Conservation (phyloP, 768 basidiomycete genomes). For the Pleurotus djamor region DNA sequence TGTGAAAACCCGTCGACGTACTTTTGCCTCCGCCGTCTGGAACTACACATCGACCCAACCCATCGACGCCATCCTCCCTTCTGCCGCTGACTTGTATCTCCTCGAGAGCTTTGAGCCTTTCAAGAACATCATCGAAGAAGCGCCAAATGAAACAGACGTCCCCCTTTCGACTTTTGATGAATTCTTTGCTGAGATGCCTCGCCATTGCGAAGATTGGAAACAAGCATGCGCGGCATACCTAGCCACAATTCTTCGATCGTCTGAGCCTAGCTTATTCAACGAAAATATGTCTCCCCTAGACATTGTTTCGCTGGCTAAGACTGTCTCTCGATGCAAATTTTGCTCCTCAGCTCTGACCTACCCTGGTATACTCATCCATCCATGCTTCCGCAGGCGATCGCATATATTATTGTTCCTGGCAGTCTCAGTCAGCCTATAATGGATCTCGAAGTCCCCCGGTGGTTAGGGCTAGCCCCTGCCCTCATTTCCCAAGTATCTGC, state of each 20-base stretch:
- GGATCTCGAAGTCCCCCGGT: background rate
- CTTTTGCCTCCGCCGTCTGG: constrained; percentile 10
- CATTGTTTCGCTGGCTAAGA: background rate
- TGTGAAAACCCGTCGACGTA: constrained; percentile 6
- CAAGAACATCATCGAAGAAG: constrained; percentile 12
- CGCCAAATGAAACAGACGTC: constrained; percentile 12
- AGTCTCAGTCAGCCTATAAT: background rate
- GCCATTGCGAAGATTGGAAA: constrained; percentile 11
- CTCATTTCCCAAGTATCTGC: background rate
- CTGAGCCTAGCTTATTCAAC: constrained; percentile 1
- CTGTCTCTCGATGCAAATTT: background rate
- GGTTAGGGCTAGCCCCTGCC: background rate
- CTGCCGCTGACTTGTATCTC: constrained; percentile 13
- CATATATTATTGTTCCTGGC: background rate
- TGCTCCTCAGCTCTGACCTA: background rate
- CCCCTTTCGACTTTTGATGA: constrained; percentile 10
- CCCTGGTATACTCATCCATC: background rate
- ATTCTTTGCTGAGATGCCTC: constrained; percentile 10
- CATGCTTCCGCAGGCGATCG: background rate
- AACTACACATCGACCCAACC: constrained; percentile 11
- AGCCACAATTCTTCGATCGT: background rate
- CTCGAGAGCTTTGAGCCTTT: constrained; percentile 10
- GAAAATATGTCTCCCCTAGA: background rate
- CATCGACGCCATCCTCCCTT: constrained; percentile 11
- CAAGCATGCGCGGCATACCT: background rate